These are phyloP conservation scores for Penicillium crustosum DNA, from an alignment of 2,329 filamentous ascomycete species.

Conservation along the genomic window DNA sequence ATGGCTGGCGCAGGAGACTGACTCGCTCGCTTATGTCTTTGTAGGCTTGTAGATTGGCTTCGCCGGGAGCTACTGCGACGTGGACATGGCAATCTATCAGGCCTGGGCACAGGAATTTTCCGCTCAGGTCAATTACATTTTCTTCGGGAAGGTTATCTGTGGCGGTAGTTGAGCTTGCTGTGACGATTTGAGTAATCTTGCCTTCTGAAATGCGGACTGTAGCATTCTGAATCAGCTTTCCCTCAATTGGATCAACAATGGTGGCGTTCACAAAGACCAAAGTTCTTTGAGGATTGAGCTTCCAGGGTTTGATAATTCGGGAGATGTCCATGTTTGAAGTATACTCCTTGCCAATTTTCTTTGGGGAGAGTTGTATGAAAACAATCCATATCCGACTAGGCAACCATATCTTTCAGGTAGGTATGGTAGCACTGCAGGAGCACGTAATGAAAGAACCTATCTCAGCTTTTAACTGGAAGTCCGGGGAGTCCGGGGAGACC, in stretches of 20 bases:
- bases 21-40: constrained; percentile 19
- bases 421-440: background rate
- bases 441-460: background rate
- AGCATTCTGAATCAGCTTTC: constrained; percentile 15
- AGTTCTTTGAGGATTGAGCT: constrained; percentile 10
- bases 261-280: constrained; percentile 18
- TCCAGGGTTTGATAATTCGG: constrained; percentile 22
- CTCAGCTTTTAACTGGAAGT: background rate
- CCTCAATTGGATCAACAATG: constrained; percentile 21
- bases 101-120: constrained; percentile 52
- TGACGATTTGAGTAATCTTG: constrained; percentile 13
- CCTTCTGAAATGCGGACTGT: constrained; percentile 18
- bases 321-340: constrained; percentile 18
- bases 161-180: background rate
- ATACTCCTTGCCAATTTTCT: background rate
- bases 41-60: constrained; percentile 20
- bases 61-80: constrained; percentile 48
- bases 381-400: background rate
- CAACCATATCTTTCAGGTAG: background rate
- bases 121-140: constrained; percentile 40
- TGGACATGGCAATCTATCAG: constrained; percentile 57
- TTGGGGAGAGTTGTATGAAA: background rate
- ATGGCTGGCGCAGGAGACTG: constrained; percentile 23
- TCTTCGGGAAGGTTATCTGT: background rate
- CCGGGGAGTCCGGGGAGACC: background rate